Conservation (phyloP, 2,329 filamentous ascomycete genomes). For the Fusarium sp. region DNA sequence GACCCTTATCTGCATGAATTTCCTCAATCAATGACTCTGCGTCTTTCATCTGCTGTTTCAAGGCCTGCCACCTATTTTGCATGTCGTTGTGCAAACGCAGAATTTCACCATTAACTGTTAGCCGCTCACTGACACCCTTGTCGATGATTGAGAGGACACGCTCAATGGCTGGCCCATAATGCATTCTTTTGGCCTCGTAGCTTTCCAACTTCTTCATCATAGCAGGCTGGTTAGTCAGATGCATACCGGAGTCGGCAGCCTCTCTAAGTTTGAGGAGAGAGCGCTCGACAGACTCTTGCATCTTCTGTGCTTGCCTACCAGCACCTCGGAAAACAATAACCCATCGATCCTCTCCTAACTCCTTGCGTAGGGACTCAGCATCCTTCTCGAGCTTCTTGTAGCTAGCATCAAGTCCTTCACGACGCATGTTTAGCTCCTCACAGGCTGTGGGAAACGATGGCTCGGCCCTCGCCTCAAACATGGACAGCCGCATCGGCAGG, state of each 20-base stretch:
- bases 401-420: conserved; percentile 77
- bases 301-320: conserved; percentile 89
- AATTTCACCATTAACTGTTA: conserved; percentile 97
- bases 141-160: conserved; percentile 92
- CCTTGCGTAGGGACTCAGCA: conserved; percentile 86
- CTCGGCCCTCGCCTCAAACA: conserved; percentile 82
- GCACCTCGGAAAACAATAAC: conserved; percentile 94
- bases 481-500: conserved; percentile 89
- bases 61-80: conserved; percentile 78
- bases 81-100: conserved; percentile 86
- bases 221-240: conserved; percentile 73
- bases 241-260: conserved; percentile 76
- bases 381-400: conserved; percentile 91
- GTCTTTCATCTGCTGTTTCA: conserved; percentile 79
- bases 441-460: conserved; percentile 88
- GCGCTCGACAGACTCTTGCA: conserved; percentile 93
- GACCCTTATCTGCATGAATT: conserved; percentile 69
- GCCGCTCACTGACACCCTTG: conserved; percentile 91
- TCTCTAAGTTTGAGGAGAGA: conserved; percentile 85
- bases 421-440: conserved; percentile 82
- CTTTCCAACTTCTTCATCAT: conserved; percentile 87
- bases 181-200: conserved; percentile 93
- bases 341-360: conserved; percentile 95
- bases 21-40: conserved; percentile 81
- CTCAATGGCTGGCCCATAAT: conserved; percentile 93